Percentiles rank a stretch among this genome's conserved stretches.
Conservation (phyloP, 1,284 basidiomycete species). For the Irpex sp. region DNA sequence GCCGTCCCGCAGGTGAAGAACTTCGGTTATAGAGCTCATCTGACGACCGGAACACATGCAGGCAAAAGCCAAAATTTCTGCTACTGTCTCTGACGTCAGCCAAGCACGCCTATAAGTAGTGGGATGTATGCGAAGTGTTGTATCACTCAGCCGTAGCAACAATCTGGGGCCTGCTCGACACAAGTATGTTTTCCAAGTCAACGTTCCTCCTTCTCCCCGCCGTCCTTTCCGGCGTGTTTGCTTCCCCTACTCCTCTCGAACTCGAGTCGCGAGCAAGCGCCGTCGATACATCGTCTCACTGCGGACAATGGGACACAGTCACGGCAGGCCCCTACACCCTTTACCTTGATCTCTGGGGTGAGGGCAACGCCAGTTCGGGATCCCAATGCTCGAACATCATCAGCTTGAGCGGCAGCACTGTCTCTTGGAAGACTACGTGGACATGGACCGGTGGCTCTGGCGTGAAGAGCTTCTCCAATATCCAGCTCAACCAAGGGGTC, state of each 20-base stretch:
- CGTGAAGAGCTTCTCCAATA: constrained; percentile 62
- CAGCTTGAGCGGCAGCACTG: constrained; percentile 39
- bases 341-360: constrained; percentile 52
- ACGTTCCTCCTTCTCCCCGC: constrained; percentile 17
- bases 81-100: neutral
- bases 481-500: constrained; percentile 48
- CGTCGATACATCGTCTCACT: constrained; percentile 30
- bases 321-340: constrained; percentile 44
- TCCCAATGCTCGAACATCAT: constrained; percentile 52
- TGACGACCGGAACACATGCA: neutral
- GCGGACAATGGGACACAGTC: constrained; percentile 52
- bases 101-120: neutral
- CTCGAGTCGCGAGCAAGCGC: constrained; percentile 15
- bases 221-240: constrained; percentile 8
- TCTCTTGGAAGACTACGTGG: constrained; percentile 55
- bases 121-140: neutral
- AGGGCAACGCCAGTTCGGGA: constrained; percentile 41
- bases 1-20: neutral
- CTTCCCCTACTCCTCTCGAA: constrained; percentile 13
- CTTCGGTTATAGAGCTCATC: neutral
- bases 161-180: neutral
- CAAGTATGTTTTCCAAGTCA: constrained; percentile 6
- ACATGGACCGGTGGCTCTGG: constrained; percentile 48
- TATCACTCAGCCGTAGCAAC: neutral
- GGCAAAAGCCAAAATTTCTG: neutral